Base-by-base conservation (phyloP, 768 basidiomycete genomes). In the Dentipellis fragilis region DNA sequence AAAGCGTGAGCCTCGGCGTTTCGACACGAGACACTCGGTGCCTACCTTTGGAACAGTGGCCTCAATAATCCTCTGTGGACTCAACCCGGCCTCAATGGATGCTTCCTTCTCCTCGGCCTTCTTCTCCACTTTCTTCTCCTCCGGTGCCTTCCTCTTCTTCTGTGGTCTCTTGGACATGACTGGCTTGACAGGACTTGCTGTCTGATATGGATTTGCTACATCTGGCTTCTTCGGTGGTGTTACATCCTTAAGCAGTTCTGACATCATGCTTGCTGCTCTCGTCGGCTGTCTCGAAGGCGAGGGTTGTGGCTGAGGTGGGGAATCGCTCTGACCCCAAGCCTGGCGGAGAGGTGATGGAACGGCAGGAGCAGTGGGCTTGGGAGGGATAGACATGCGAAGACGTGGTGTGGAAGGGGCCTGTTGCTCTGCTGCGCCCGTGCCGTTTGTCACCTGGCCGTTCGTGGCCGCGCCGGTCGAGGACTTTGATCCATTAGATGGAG, bases 201-300 rank as follows among this genome's bases (percentile, higher is more conserved):
- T 76, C 66, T 89, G 84, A 63, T 91, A 90, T 0, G 89, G 89
- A 65, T 91, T 91, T 52, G 79, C 80, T 45, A 89, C 75, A 61
- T 86, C 87, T 19, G 79, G 75, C 56, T 73, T 81, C 67, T 78
- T 81, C 12, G 63, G 74, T 0, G 85, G 84, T 0, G 84, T 83
- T 8, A 78, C 80, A 60, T 85, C 84, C 66, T 85, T 84, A 60
- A 88, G 81, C 53, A 89, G 72, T 53, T 81, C 81, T 1, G 81
- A 74, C 78, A 88, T 81, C 52, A 81, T 80, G 63, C 73, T 79
- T 10, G 86, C 87, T 5, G 85, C 80, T 62, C 83, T 79, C 1
- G 85, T 87, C 23, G 78, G 80, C 54, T 74, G 79, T 17, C 69
- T 64, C 52, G 72, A 37, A 59, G 63, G 57, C 57, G 62, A 58